A percentile compares a stretch with the other conserved stretches of the same genome.
These are phyloP conservation scores for Suillus bovinus DNA, from an alignment of 768 basidiomycete genomes.

Conservation along the genomic window DNA sequence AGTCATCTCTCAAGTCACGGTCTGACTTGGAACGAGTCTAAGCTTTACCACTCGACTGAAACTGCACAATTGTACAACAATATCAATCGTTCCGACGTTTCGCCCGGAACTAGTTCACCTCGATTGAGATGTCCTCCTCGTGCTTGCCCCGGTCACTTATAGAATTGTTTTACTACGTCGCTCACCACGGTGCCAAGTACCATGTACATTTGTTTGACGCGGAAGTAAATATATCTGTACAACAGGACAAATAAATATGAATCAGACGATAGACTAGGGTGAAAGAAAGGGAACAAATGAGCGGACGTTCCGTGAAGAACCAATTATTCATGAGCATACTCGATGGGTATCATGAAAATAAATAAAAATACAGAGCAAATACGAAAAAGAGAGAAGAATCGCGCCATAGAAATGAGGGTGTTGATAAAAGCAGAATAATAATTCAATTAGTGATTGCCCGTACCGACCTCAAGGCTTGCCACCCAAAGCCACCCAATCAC, in stretches of 20 bases:
- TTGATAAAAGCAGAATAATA: neutral
- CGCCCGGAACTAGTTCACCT: too few relatives aligned
- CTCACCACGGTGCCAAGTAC: neutral
- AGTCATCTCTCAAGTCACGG: too few relatives aligned
- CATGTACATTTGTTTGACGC: neutral
- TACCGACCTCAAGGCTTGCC: neutral
- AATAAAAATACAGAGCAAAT: too few relatives aligned
- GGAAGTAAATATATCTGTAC: neutral
- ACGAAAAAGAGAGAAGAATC: neutral
- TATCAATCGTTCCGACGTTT: too few relatives aligned
- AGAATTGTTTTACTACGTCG: too few relatives aligned
- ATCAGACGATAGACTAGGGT: neutral
- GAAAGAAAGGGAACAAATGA: neutral
- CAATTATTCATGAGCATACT: neutral
- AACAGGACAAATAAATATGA: neutral
- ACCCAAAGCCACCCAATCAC: slow-evolving; percentile 25
- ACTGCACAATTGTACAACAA: too few relatives aligned
- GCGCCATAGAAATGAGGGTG: neutral
- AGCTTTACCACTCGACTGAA: too few relatives aligned
- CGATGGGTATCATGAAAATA: too few relatives aligned
- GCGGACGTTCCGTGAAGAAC: neutral
- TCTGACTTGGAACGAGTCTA: too few relatives aligned
- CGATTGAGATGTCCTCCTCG: too few relatives aligned
- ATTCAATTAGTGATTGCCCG: neutral
- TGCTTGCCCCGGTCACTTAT: too few relatives aligned